Percentiles rank a stretch among this genome's conserved stretches.
These are phyloP conservation scores for Osmanthus fragrans DNA, from an alignment of 257 asterid species.

Conservation along the genomic window DNA sequence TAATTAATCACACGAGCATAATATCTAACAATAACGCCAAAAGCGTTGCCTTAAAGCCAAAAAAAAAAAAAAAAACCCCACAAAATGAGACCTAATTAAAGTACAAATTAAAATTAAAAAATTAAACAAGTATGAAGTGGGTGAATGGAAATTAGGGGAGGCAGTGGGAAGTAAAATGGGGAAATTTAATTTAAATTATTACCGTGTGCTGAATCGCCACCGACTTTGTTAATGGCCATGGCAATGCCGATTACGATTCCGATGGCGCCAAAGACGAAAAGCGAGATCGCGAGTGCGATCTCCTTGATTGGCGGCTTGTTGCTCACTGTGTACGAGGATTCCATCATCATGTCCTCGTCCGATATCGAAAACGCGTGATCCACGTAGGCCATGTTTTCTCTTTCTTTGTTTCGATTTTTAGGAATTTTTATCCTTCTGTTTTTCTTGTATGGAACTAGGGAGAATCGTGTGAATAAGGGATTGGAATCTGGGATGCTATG, in stretches of 20 bases:
- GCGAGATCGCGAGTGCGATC: constrained; percentile 90
- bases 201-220: constrained; percentile 98
- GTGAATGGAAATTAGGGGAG: too few species aligned
- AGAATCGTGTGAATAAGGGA: neutral
- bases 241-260: constrained; percentile 67
- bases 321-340: constrained; percentile 59
- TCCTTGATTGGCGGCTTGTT: constrained; percentile 91
- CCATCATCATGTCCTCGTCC: constrained; percentile 97
- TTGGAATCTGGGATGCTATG: neutral
- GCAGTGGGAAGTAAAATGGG: neutral
- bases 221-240: constrained; percentile 86
- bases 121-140: neutral
- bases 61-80: neutral
- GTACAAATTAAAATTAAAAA: neutral
- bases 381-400: constrained; percentile 73
- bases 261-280: constrained; percentile 79
- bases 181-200: neutral
- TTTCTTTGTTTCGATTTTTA: neutral
- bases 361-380: constrained; percentile 98
- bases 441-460: neutral
- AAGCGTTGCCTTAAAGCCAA: neutral
- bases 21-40: too few species aligned
- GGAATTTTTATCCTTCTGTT: neutral
- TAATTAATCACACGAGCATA: neutral
- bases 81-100: neutral